Conservation (phyloP, 768 basidiomycete species). For the Kwoniella sp. region DNA sequence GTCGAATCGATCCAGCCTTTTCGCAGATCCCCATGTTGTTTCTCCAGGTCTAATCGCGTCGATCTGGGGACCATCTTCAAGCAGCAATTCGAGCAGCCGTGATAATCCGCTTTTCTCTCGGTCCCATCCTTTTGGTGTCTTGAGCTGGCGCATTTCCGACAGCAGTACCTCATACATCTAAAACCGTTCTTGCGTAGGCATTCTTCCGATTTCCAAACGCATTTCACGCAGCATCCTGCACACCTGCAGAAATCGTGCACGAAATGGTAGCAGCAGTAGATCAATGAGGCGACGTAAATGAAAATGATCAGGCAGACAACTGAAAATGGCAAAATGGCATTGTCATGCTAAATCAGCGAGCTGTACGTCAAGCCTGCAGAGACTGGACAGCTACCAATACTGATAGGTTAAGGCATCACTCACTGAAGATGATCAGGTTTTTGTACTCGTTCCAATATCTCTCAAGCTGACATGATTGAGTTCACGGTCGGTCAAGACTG, state of each 20-base stretch:
- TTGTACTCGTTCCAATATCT: conserved; percentile 17
- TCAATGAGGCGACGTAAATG: conserved; percentile 15
- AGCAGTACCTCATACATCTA: background rate
- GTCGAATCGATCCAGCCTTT: conserved; percentile 22
- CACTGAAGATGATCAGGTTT: conserved; percentile 24
- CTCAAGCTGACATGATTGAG: conserved; percentile 7
- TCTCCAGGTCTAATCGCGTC: conserved; percentile 18
- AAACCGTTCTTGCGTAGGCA: conserved; percentile 13
- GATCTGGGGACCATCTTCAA: conserved; percentile 11
- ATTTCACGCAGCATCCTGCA: conserved; percentile 15
- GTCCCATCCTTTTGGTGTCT: too few species aligned
- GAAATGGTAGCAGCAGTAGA: conserved; percentile 26
- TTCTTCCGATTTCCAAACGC: conserved; percentile 12
- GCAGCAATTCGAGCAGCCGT: conserved; percentile 10
- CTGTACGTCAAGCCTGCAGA: too few species aligned
- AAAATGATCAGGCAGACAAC: conserved; percentile 26
- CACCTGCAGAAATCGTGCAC: conserved; percentile 20
- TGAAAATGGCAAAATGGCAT: background rate
- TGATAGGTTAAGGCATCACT: too few species aligned
- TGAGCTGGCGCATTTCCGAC: background rate
- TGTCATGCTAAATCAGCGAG: too few species aligned
- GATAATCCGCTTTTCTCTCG: conserved; percentile 5
- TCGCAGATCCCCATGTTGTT: conserved; percentile 23
- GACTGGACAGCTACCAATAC: too few species aligned
- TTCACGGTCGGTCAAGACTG: background rate